Percentiles rank a stretch among this genome's conserved stretches.
Conservation (phyloP, 192 early-diverging fungal species). For the Entophlyctis helioformis region DNA sequence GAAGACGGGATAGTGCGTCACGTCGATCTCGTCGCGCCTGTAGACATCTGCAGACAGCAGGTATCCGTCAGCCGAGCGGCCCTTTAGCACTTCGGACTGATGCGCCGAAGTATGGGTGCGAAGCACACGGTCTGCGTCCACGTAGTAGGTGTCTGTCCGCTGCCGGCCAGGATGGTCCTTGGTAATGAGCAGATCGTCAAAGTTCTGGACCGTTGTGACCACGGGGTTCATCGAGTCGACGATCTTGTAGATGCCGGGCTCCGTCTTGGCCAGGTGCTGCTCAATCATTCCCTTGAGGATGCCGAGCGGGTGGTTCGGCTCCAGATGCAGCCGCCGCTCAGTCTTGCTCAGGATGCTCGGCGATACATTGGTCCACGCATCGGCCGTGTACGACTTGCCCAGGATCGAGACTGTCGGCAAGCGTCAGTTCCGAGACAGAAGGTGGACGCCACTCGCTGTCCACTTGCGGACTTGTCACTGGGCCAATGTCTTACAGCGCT, state of each 20-base stretch:
- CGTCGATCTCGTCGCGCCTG: constrained; percentile 90
- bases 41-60: constrained; percentile 97
- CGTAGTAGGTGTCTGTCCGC: constrained; percentile 84
- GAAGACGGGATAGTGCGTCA: constrained; percentile 92
- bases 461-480: too few relatives aligned
- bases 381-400: constrained; percentile 13
- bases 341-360: constrained; percentile 65
- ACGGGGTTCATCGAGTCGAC: constrained; percentile 60
- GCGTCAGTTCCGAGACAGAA: too few relatives aligned
- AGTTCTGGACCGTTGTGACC: constrained; percentile 75
- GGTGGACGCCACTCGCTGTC: too few relatives aligned
- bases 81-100: constrained; percentile 64
- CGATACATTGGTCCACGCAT: constrained; percentile 69
- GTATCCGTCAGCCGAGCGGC: constrained; percentile 25
- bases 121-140: constrained; percentile 66
- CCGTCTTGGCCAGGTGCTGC: constrained; percentile 47
- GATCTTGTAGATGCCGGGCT: constrained; percentile 33
- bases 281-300: constrained; percentile 77
- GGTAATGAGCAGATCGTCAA: constrained; percentile 81
- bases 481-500: too few relatives aligned
- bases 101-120: constrained; percentile 94
- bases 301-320: constrained; percentile 71
- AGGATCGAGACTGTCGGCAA: constrained; percentile 6
- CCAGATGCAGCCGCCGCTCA: constrained; percentile 60
- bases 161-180: constrained; percentile 71